Base-by-base conservation (phyloP, 345 rosid species). In the Populus nigra region DNA sequence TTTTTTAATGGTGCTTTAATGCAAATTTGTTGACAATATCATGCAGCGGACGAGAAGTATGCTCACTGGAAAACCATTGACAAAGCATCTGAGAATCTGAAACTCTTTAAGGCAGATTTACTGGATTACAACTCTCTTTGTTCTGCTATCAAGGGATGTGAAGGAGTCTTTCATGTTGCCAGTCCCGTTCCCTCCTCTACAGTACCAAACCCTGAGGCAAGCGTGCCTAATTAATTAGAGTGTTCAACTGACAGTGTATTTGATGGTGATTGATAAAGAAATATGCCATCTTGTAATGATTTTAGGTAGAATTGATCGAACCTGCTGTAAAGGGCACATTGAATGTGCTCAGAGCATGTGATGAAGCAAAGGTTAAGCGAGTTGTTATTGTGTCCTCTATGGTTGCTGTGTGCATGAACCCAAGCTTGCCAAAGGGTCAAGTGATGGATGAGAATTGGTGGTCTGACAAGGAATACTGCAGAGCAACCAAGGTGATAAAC, bases 121-220 rank as follows among this genome's bases (percentile, higher is more conserved):
- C 50, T 89, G 36, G 91, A 89, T 78, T 90, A 85, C 61, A 73
- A 74, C 3, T 78, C 94, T 53, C 80, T 90, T 27, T 74, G 5
- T 38, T 74, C 83, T 15, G 94, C 94, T 0, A 80, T 89, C 20
- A 16, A 69, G 31, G 95, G 97, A 22, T 93, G 91, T 74, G 65
- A 1, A 10, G 94, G 92, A 4, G 92, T 91, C 68, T 86, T 94
- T 79, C 98, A 92, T 82, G 91, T 89, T 1, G 97, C 93, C 66
- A 81, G 83, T 43, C 97, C 94, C 0, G 91, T 92, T 82, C 92
- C 91, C 25, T 62, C 83, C 62, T 9, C 84, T 70, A 27, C 82
- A 74, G 84, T 83, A 9, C 72, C 86, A 18, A 86, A 88, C 83
- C 85, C 76, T 73, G 83, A 68, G 88, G 86, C 68, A 71, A 33